phyloP scores from a whole-genome alignment of 805 yeast species.

The Naumovozyma dairenensis region DNA sequence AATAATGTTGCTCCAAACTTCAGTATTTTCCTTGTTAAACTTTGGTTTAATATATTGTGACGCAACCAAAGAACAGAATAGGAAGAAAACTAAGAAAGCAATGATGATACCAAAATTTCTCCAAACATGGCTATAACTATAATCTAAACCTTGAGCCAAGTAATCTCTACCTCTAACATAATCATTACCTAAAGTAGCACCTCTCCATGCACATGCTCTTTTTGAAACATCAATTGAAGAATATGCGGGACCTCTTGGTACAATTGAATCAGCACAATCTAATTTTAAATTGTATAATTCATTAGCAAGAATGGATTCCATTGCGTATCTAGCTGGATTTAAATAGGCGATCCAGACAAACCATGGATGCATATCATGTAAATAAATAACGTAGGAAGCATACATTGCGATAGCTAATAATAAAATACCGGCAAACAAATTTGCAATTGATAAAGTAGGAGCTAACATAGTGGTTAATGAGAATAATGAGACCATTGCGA shows the following conservation, averaged over 20 bases:
- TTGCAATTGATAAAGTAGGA: conserved; percentile 44
- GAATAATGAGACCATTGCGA: conserved; percentile 43
- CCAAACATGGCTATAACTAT: conserved; percentile 57
- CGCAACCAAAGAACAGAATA: conserved; percentile 21
- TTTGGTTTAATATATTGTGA: conserved; percentile 26
- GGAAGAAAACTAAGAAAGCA: conserved; percentile 38
- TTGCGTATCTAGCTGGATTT: conserved; percentile 48
- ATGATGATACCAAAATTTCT: conserved; percentile 61
- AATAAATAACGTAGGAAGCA: conserved; percentile 56
- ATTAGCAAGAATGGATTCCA: conserved; percentile 54
- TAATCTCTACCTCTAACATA: conserved; percentile 51
- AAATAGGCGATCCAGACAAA: conserved; percentile 55
- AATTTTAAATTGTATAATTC: conserved; percentile 53
- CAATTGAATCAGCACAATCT: conserved; percentile 39
- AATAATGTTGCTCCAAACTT: conserved; percentile 3
- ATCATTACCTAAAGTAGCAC: conserved; percentile 46
- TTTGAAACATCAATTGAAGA: conserved; percentile 28
- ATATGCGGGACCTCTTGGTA: conserved; percentile 55
- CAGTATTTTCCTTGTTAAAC: conserved; percentile 10
- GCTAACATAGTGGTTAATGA: conserved; percentile 42
- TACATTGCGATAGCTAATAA: conserved; percentile 44
- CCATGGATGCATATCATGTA: conserved; percentile 59
- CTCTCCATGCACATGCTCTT: conserved; percentile 49
- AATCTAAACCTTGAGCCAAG: conserved; percentile 37
- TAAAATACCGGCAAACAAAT: conserved; percentile 49